Evolutionary conservation across 306 rosid genomes (phyloP).

Genomic region (Lathyrus aphaca): DNA sequence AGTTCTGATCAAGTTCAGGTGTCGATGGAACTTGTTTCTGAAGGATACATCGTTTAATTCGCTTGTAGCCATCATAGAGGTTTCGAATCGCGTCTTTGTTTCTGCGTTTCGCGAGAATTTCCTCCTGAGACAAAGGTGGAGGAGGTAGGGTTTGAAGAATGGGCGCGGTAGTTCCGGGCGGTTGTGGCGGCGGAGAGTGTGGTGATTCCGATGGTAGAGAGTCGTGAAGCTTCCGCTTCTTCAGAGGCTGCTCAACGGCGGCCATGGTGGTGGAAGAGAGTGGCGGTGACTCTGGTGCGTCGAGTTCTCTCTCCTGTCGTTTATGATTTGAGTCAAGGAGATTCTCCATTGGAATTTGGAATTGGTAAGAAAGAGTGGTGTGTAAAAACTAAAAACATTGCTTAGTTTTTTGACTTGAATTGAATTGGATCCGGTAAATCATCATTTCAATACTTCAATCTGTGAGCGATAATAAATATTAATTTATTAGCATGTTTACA

Average conservation of each 20-base stretch:
- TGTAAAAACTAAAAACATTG: too few species aligned
- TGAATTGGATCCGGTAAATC: too few species aligned
- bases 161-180: slow-evolving; percentile 18
- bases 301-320: background rate
- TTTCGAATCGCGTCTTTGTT: slow-evolving; percentile 48
- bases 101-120: slow-evolving; percentile 47
- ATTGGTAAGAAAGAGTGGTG: background rate
- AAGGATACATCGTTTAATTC: slow-evolving; percentile 40
- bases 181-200: slow-evolving; percentile 23
- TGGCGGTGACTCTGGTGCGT: slow-evolving; percentile 24
- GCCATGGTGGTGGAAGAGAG: slow-evolving; percentile 49
- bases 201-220: slow-evolving; percentile 22
- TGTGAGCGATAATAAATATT: too few species aligned
- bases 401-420: too few species aligned
- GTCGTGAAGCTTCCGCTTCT: slow-evolving; percentile 42
- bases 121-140: slow-evolving; percentile 53
- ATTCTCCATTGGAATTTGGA: background rate
- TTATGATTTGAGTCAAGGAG: background rate
- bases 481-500: too few species aligned
- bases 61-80: slow-evolving; percentile 42
- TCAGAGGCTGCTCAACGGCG: slow-evolving; percentile 47
- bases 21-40: slow-evolving; percentile 28
- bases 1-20: slow-evolving; percentile 50
- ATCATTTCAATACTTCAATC: too few species aligned
- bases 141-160: slow-evolving; percentile 45